A percentile compares a stretch with the other conserved stretches of the same genome.
Evolutionary conservation across 345 rosid species (phyloP).

Genomic region (Arabidopsis arenosa): DNA sequence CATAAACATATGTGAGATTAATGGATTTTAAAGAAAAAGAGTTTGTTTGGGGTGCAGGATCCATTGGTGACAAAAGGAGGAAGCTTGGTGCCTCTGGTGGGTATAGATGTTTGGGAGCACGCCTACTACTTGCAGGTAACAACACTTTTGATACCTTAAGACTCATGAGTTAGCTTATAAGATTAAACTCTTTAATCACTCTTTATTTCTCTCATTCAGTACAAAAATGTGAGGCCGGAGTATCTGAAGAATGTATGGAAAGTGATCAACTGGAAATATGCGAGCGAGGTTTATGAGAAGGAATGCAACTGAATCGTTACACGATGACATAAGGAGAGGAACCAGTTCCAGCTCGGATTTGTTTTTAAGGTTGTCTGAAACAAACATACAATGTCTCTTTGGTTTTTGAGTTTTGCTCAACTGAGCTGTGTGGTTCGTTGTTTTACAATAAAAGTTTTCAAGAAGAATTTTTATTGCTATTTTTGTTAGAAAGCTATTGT

Average conservation of each 20-base stretch:
- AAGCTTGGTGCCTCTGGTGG: constrained; percentile 78
- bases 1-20: not conserved
- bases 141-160: not conserved
- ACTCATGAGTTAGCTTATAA: constrained; percentile 8
- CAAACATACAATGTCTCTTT: constrained; percentile 22
- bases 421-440: constrained; percentile 19
- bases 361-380: constrained; percentile 29
- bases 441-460: not conserved
- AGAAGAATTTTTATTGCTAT: not conserved
- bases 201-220: constrained; percentile 51
- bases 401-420: constrained; percentile 38
- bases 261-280: constrained; percentile 92
- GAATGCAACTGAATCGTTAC: constrained; percentile 51
- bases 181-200: not conserved
- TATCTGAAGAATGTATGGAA: constrained; percentile 96
- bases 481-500: not conserved
- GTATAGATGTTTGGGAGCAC: constrained; percentile 99
- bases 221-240: constrained; percentile 88
- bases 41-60: constrained; percentile 58
- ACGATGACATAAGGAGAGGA: constrained; percentile 26
- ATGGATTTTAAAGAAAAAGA: constrained; percentile 1
- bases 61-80: constrained; percentile 85
- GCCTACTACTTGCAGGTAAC: constrained; percentile 96
- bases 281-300: constrained; percentile 63
- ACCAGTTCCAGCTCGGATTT: constrained; percentile 14